These are phyloP conservation scores for Ascocoryne sarcoides DNA, from an alignment of 2,329 filamentous ascomycete species.

Conservation along the genomic window DNA sequence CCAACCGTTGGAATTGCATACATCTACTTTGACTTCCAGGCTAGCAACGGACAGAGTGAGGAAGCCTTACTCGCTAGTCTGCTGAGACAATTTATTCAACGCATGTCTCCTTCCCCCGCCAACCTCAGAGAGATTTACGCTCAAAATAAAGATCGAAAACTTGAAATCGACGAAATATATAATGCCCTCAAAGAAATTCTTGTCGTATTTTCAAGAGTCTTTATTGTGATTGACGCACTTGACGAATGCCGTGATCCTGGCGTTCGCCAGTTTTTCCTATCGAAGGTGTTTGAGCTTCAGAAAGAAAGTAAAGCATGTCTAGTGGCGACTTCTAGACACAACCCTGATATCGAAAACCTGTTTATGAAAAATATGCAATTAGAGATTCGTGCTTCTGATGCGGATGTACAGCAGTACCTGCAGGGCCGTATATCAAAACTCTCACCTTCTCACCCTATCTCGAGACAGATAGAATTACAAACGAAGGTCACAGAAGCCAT, in stretches of 20 bases:
- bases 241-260: conserved; percentile 13
- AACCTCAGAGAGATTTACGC: conserved; percentile 20
- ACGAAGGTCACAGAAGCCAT: neutral
- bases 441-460: conserved; percentile 8
- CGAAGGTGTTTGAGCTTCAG: conserved; percentile 19
- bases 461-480: conserved; percentile 7
- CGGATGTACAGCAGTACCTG: conserved; percentile 27
- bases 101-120: too few species aligned
- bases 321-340: conserved; percentile 29
- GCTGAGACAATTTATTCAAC: too few species aligned
- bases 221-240: conserved; percentile 12
- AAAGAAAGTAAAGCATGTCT: conserved; percentile 15
- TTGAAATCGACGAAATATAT: conserved; percentile 14
- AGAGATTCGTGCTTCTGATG: conserved; percentile 26
- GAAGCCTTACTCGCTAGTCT: conserved; percentile 22
- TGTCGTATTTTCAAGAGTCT: conserved; percentile 17
- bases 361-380: conserved; percentile 14
- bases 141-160: conserved; percentile 17
- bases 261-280: conserved; percentile 19
- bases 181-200: conserved; percentile 2
- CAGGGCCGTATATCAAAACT: conserved; percentile 16
- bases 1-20: conserved; percentile 23
- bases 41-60: conserved; percentile 18
- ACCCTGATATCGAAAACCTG: conserved; percentile 15
- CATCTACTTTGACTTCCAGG: conserved; percentile 28